Evolutionary conservation across 1,284 basidiomycete genomes (phyloP).

Genomic region (Phellopilus nigrolimitatus): DNA sequence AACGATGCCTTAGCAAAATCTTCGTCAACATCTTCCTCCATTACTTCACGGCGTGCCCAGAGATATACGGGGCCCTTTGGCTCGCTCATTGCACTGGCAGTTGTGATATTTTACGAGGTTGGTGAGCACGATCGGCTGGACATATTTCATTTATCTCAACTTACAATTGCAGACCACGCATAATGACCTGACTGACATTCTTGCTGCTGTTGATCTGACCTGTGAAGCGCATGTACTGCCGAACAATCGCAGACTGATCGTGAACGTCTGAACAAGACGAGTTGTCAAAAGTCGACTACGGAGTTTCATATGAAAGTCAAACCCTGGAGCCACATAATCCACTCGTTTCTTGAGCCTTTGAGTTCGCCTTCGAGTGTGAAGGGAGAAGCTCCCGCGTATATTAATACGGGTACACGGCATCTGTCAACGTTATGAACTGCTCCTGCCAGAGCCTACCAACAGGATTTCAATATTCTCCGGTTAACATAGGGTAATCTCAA

Average conservation of each 20-base stretch:
- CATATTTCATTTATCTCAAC: neutral
- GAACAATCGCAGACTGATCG: slow-evolving; percentile 61
- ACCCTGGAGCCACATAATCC: slow-evolving; percentile 72
- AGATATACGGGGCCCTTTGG: slow-evolving; percentile 70
- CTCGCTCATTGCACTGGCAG: slow-evolving; percentile 51
- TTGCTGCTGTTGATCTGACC: slow-evolving; percentile 52
- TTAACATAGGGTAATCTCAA: neutral
- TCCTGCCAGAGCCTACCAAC: slow-evolving; percentile 53
- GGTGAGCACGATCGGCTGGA: slow-evolving; percentile 36
- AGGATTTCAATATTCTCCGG: neutral
- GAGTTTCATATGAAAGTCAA: neutral
- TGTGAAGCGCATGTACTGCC: slow-evolving; percentile 68
- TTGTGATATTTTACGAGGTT: neutral
- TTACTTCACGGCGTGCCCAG: slow-evolving; percentile 65
- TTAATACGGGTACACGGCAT: slow-evolving; percentile 57
- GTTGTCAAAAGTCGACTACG: neutral
- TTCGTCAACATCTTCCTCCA: slow-evolving; percentile 56
- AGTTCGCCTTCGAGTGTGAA: slow-evolving; percentile 51
- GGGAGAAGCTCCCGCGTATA: slow-evolving; percentile 66
- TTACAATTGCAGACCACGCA: slow-evolving; percentile 60
- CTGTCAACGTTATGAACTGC: slow-evolving; percentile 69
- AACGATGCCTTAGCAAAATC: slow-evolving; percentile 30
- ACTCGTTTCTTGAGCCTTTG: slow-evolving; percentile 64
- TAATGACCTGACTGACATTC: slow-evolving; percentile 44
- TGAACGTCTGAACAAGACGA: slow-evolving; percentile 47